Evolutionary conservation across 108 stramenopile species (phyloP), one percentile per base, ranked within the genome.

Genomic region (Cyclostephanos tholiformis): DNA sequence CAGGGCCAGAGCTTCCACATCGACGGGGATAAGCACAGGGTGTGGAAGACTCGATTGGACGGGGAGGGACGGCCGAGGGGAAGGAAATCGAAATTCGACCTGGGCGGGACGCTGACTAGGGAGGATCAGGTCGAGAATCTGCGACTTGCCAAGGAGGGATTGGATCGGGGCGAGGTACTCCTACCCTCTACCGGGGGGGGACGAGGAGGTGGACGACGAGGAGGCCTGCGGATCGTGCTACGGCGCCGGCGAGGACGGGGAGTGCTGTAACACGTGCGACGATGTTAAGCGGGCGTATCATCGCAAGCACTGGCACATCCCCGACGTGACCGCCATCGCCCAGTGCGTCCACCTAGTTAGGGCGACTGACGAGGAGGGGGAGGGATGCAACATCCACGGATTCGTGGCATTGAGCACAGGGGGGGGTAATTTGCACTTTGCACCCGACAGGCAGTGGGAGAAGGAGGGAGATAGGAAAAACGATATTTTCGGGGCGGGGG

Each of bases 181-280:
- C 4, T 32, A 4, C 32, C 32, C 3, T 4, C 32, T 2, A 32
- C 32, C 32, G 32, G 13, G 74, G 74, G 27, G 66, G 67, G 13
- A 23, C 41, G 74, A 76, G 3, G 76, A 71, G 23, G 62, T 39
- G 9, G 72, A 71, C 32, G 84, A 85, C 39, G 88, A 89, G 36
- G 71, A 83, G 22, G 73, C 82, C 0, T 97, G 96, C 60, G 96
- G 97, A n/a, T 89, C 94, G 61, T 99, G 98, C 81, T 99, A 95
- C 78, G 98, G 98, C 2, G 98, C 98, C 5, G 97, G 92, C 19
- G 85, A 86, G 1, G 86, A 85, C 0, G 89, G 90, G 55, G 90
- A 98, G 83, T 99, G 98, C 84, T 99, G 98, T 82, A 85, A 96
- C 50, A 95, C 97, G 0, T 99, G 98, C 67, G 96, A 97, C 35